Evolutionary conservation across 176 grass and related monocot species (phyloP), one percentile per base, ranked within the genome.

Genomic region (Phoenix dactylifera): DNA sequence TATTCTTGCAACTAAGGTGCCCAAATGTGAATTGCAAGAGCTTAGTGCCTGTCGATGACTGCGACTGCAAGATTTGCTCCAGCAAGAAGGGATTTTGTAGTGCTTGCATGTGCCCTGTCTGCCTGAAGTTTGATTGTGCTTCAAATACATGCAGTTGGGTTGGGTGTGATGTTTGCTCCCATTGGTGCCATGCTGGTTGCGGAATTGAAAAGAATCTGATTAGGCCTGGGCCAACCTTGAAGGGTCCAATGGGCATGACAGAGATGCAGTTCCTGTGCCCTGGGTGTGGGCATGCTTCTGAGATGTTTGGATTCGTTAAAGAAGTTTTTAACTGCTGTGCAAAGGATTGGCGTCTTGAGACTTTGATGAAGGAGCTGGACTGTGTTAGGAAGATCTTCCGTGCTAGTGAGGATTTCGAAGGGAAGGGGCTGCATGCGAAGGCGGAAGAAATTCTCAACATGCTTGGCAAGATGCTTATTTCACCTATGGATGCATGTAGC

Each of bases 281-380:
- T 39, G 94, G 87, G 17, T 98, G 94, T 64, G 89, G 63, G 10
- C 94, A 98, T 65, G 70, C 84, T 66, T 98, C 84, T 35, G 94
- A 98, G 75, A 93, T 98, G 94, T 83, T 98, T 83, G 94, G 94
- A 51, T 98, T 98, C 58, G 94, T 98, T 9, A 98, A 98, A 82
- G 94, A 89, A 67, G 94, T 93, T 55, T 98, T 98, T 71, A 98
- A 76, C 57, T 85, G 76, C 23, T 98, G 84, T 22, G 85, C 84
- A 1, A 79, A 89, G 76, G 55, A 79, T 66, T 98, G 94, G 94
- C 73, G 52, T 55, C 63, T 54, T 2, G 93, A 92, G 55, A 82
- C 80, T 1, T 64, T 83, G 51, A 67, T 88, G 70, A 98, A 88
- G 60, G 93, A 98, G 73, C 72, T 98, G 14, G 88, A 92, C 23